Conservation (phyloP, 2,329 filamentous ascomycete genomes). For the Hymenoscyphus albidus region DNA sequence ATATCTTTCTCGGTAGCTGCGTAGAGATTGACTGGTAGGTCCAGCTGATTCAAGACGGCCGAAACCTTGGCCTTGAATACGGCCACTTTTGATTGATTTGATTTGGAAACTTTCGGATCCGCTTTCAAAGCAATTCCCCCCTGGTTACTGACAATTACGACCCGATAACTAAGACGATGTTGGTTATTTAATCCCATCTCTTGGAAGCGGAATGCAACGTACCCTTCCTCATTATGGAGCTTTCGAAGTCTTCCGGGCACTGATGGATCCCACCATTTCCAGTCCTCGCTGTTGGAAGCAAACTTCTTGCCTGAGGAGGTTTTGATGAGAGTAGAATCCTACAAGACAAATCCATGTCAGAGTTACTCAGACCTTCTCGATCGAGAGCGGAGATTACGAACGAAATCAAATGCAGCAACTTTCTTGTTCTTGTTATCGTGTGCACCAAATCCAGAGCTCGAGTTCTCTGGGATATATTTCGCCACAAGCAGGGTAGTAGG, state of each 20-base stretch:
- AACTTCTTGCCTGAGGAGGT: conserved; percentile 80
- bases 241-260: conserved; percentile 66
- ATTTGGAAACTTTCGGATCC: conserved; percentile 65
- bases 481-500: conserved; percentile 67
- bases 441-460: conserved; percentile 17
- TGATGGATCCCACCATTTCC: conserved; percentile 85
- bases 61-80: conserved; percentile 82
- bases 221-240: conserved; percentile 66
- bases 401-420: conserved; percentile 69
- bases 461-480: conserved; percentile 54
- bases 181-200: not conserved
- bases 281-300: conserved; percentile 66
- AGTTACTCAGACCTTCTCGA: not conserved
- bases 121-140: conserved; percentile 72
- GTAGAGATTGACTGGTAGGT: conserved; percentile 76
- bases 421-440: conserved; percentile 44
- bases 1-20: conserved; percentile 79
- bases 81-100: conserved; percentile 61
- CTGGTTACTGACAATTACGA: conserved; percentile 87
- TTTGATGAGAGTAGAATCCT: conserved; percentile 85
- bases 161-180: conserved; percentile 53
- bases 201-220: conserved; percentile 22
- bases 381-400: conserved; percentile 30
- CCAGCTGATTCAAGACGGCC: conserved; percentile 65
- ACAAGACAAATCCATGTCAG: conserved; percentile 10